Percentiles rank a stretch among this genome's conserved stretches.
Evolutionary conservation across 345 rosid species (phyloP).

Genomic region (Corymbia maculata): DNA sequence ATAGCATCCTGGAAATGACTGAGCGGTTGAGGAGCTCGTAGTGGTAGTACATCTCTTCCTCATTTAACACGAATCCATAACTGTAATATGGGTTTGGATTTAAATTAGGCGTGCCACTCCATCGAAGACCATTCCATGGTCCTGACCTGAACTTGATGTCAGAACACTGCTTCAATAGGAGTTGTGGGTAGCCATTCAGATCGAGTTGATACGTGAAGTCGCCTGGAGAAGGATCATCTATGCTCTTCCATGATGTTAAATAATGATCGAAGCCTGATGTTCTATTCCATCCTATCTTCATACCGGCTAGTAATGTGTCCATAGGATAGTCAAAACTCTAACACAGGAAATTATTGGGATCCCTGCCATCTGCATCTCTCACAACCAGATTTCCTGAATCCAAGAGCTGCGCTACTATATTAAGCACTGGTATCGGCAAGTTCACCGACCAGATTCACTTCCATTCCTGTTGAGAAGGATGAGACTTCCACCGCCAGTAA

Average conservation of each 20-base stretch:
- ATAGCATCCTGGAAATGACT: slow-evolving; percentile 11
- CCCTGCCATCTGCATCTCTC: slow-evolving; percentile 1
- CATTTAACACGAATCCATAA: slow-evolving; percentile 8
- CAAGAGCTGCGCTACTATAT: slow-evolving; percentile 24
- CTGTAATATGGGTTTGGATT: not conserved
- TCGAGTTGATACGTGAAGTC: slow-evolving; percentile 9
- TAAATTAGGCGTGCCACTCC: slow-evolving; percentile 26
- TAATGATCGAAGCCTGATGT: slow-evolving; percentile 12
- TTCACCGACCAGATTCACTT: not conserved
- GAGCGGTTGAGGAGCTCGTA: slow-evolving; percentile 11
- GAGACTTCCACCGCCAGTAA: not conserved
- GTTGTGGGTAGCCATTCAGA: slow-evolving; percentile 29
- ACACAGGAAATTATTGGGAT: slow-evolving; percentile 15
- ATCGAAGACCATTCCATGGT: slow-evolving; percentile 35
- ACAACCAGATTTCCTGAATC: slow-evolving; percentile 39
- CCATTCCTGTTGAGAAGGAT: not conserved
- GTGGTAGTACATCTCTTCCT: slow-evolving; percentile 18
- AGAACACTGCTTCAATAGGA: slow-evolving; percentile 6
- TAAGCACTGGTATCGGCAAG: not conserved
- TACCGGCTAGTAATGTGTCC: slow-evolving; percentile 32
- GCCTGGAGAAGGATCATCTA: slow-evolving; percentile 33
- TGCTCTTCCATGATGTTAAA: slow-evolving; percentile 28
- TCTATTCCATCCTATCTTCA: slow-evolving; percentile 39
- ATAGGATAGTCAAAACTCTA: slow-evolving; percentile 49
- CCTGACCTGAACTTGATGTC: slow-evolving; percentile 13